Evolutionary conservation across 805 yeast species (phyloP), one percentile per base, ranked within the genome.

Genomic region (Nakazawaea populi): DNA sequence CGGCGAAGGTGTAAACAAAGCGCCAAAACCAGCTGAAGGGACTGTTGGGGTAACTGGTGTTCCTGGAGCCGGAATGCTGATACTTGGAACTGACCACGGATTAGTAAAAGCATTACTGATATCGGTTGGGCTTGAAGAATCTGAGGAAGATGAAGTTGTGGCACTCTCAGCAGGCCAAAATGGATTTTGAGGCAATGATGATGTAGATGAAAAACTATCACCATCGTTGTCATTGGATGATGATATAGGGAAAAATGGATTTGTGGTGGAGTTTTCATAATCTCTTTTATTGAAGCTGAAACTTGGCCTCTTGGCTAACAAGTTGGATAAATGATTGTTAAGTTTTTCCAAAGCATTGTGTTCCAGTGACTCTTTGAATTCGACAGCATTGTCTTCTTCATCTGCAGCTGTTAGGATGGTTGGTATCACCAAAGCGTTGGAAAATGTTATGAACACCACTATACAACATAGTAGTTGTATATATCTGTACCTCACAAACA

Each of bases 341-440:
- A 49, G 44, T 31, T 44, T 49, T 31, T 6, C 14, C 12, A 49
- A 39, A 4, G 29, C 52, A 7, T 44, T 44, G 7, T 12, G 24
- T 12, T 43, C 43, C 7, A 14, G n/a, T 47, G 18, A 18, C 9
- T 44, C 11, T 42, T 29, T 10, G n/a, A 11, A 11, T 32, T 32
- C 11, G 35, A 32, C 8, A 32, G 35, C 27, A 5, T 29, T 42
- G 28, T 45, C 42, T 30, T 31, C 43, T 43, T 31, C 30, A 3
- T 18, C 40, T 12, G 18, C 5, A 32, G 42, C 36, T 3, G 51
- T 36, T 5, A 48, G 38, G 12, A 42, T n/a, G 24, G 30, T 43
- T 9, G 47, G 47, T 49, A 49, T 49, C 52, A 49, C 52, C 31
- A 49, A 49, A 24, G 41, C 47, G 44, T 44, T 30, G 6, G 48